Conservation (phyloP, 768 basidiomycete genomes). For the Amanita polypyramis region DNA sequence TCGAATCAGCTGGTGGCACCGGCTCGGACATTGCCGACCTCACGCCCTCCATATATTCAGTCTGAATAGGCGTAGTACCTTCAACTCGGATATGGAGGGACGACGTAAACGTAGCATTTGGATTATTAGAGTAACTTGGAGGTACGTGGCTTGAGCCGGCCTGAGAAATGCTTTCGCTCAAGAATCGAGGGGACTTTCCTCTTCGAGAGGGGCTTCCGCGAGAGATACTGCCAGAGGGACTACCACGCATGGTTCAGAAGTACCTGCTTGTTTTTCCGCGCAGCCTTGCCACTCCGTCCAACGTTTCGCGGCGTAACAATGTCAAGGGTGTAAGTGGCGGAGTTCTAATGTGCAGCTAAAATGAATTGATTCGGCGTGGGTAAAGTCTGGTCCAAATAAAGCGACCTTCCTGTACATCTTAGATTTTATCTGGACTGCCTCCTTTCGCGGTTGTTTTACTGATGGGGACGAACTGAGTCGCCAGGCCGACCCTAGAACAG, state of each 20-base stretch:
- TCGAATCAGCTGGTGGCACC: constrained; percentile 32
- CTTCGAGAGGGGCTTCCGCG: constrained; percentile 55
- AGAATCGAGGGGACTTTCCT: constrained; percentile 50
- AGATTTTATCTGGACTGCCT: background rate
- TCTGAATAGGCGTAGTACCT: constrained; percentile 56
- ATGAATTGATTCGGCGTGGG: constrained; percentile 37
- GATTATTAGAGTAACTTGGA: constrained; percentile 40
- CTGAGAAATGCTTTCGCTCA: constrained; percentile 35
- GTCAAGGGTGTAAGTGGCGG: constrained; percentile 34
- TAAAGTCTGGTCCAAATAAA: constrained; percentile 18
- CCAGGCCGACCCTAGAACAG: background rate
- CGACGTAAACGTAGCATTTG: constrained; percentile 44
- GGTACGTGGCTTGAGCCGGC: constrained; percentile 33
- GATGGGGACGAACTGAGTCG: background rate
- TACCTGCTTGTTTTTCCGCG: constrained; percentile 24
- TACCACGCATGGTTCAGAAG: constrained; percentile 32
- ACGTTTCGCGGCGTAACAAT: constrained; percentile 29
- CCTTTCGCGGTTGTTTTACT: background rate
- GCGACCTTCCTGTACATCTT: constrained; percentile 5
- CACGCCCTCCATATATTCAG: constrained; percentile 28
- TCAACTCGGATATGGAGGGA: constrained; percentile 72
- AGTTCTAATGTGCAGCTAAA: constrained; percentile 34
- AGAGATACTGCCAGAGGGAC: constrained; percentile 33
- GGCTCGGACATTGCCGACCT: constrained; percentile 25
- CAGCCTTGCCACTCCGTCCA: constrained; percentile 23